phyloP scores from a whole-genome alignment of 768 basidiomycete species.

The Strobilomyces confusus region DNA sequence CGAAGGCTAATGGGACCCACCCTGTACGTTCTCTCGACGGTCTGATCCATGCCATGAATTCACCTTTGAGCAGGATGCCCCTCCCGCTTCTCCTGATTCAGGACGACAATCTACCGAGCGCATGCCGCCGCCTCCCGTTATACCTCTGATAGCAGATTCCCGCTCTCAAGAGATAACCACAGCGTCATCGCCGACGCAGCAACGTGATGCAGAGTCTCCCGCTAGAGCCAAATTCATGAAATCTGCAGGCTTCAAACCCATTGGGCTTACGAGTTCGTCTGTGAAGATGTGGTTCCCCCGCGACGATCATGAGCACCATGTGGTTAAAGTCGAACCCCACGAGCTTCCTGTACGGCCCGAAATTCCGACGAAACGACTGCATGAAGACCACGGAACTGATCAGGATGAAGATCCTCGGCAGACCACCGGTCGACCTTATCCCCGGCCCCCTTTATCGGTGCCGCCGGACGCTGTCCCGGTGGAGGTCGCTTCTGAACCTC shows the following conservation, averaged over 20 bases:
- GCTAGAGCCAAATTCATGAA: slow-evolving; percentile 27
- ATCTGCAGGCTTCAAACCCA: slow-evolving; percentile 63
- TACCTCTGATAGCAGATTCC: slow-evolving; percentile 21
- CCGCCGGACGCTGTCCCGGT: slow-evolving; percentile 11
- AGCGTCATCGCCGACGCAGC: slow-evolving; percentile 8
- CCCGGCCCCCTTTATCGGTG: background rate
- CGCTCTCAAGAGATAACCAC: slow-evolving; percentile 9
- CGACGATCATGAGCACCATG: slow-evolving; percentile 61
- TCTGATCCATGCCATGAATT: slow-evolving; percentile 2
- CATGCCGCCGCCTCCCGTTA: slow-evolving; percentile 33
- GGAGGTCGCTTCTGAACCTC: slow-evolving; percentile 11
- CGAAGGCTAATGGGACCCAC: slow-evolving; percentile 37
- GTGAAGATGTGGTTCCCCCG: slow-evolving; percentile 80
- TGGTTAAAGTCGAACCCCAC: slow-evolving; percentile 16
- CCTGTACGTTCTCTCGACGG: slow-evolving; percentile 16
- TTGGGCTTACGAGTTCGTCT: slow-evolving; percentile 47
- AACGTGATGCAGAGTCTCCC: slow-evolving; percentile 16
- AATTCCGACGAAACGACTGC: slow-evolving; percentile 26
- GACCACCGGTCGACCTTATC: background rate
- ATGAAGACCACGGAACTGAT: slow-evolving; percentile 20
- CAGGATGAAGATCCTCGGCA: slow-evolving; percentile 17
- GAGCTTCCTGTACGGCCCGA: slow-evolving; percentile 20
- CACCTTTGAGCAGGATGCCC: slow-evolving; percentile 15
- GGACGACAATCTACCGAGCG: slow-evolving; percentile 24
- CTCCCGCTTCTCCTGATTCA: slow-evolving; percentile 20